These are phyloP conservation scores for Ascochyta rabiei DNA, from an alignment of 2,329 filamentous ascomycete species.

Conservation along the genomic window DNA sequence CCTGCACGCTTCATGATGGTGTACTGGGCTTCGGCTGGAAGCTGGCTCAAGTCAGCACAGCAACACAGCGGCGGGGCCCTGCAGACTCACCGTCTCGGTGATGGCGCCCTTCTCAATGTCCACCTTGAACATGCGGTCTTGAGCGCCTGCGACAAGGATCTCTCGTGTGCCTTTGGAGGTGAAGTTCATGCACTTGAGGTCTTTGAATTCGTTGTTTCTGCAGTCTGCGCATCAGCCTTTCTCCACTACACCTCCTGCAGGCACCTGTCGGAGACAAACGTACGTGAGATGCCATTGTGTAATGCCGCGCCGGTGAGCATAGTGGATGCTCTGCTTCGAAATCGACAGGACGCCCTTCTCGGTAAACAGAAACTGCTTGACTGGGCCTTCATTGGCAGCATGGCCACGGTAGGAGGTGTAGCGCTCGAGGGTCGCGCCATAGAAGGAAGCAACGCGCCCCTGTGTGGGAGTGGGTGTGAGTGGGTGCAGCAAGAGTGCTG, in stretches of 20 bases:
- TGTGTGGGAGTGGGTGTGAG: conserved; percentile 48
- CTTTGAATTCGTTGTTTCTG: conserved; percentile 77
- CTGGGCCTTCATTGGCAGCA: conserved; percentile 70
- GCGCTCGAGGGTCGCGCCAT: conserved; percentile 79
- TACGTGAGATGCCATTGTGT: conserved; percentile 88
- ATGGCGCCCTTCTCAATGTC: conserved; percentile 64
- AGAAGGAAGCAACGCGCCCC: conserved; percentile 90
- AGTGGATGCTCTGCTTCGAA: conserved; percentile 82
- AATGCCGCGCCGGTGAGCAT: conserved; percentile 80
- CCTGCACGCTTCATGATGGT: conserved; percentile 87
- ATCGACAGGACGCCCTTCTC: conserved; percentile 89
- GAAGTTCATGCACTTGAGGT: conserved; percentile 94
- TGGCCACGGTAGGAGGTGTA: conserved; percentile 93
- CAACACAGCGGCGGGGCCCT: neutral
- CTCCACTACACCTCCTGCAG: neutral
- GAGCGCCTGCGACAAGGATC: conserved; percentile 85
- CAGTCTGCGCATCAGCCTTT: conserved; percentile 25
- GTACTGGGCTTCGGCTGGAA: conserved; percentile 77
- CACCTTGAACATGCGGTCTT: conserved; percentile 81
- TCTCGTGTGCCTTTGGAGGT: conserved; percentile 83
- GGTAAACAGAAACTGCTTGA: conserved; percentile 89
- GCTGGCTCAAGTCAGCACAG: conserved; percentile 53
- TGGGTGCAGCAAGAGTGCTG: neutral
- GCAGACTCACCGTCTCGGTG: conserved; percentile 46
- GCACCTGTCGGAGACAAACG: conserved; percentile 30